These are phyloP conservation scores for Pyrus pyrifolia DNA, from an alignment of 306 rosid genomes.

Conservation along the genomic window DNA sequence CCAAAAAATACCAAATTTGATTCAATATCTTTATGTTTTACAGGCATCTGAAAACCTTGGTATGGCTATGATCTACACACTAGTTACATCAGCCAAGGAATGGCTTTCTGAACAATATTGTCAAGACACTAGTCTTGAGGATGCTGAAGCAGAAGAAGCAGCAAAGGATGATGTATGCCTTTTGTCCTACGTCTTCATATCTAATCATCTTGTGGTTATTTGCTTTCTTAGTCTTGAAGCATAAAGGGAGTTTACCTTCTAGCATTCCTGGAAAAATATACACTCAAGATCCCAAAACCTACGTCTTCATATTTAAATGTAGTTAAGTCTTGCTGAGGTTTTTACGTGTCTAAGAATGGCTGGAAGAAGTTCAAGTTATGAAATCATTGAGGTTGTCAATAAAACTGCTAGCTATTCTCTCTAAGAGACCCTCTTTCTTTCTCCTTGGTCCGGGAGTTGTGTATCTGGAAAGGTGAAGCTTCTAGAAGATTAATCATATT, in stretches of 20 bases:
- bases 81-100: slow-evolving; percentile 87
- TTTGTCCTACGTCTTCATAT: slow-evolving; percentile 12
- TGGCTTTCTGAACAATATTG: slow-evolving; percentile 75
- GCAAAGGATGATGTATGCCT: slow-evolving; percentile 75
- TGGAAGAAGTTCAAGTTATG: not conserved
- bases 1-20: not conserved
- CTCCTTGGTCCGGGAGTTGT: not conserved
- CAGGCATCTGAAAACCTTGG: slow-evolving; percentile 99
- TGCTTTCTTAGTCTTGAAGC: slow-evolving; percentile 9
- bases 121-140: slow-evolving; percentile 45
- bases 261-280: slow-evolving; percentile 1
- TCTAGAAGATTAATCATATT: not conserved
- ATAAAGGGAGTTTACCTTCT: slow-evolving; percentile 4
- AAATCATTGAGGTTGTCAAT: not conserved
- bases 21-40: slow-evolving; percentile 7
- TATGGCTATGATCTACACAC: slow-evolving; percentile 98
- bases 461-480: not conserved
- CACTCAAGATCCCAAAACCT: not conserved
- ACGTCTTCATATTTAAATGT: not conserved
- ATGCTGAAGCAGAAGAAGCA: slow-evolving; percentile 75
- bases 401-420: not conserved
- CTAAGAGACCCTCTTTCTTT: not conserved
- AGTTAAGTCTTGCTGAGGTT: not conserved
- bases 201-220: slow-evolving; percentile 1
- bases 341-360: not conserved